Percentiles rank a stretch among this genome's conserved stretches.
These are phyloP conservation scores for Blastomyces gilchristii DNA, from an alignment of 2,329 filamentous ascomycete species.

Conservation along the genomic window DNA sequence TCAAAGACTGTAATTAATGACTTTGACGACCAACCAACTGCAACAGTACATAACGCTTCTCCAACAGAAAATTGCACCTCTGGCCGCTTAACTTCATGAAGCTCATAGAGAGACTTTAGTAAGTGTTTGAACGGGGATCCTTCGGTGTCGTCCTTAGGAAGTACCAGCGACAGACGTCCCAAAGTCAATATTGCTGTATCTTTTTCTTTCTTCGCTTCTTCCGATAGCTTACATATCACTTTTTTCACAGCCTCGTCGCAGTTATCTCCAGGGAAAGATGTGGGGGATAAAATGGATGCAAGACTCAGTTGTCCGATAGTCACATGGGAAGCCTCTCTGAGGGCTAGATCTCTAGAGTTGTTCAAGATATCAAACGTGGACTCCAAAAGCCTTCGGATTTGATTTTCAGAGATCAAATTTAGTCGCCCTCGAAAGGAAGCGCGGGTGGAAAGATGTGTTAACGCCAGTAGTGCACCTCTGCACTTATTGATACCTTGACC, in stretches of 20 bases:
- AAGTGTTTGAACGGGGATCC: conserved; percentile 40
- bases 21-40: conserved; percentile 73
- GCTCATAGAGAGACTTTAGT: conserved; percentile 56
- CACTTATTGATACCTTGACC: conserved; percentile 50
- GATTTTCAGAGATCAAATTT: conserved; percentile 25
- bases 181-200: conserved; percentile 73
- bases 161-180: conserved; percentile 59
- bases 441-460: conserved; percentile 50
- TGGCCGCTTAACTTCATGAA: conserved; percentile 75
- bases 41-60: conserved; percentile 69
- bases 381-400: conserved; percentile 35
- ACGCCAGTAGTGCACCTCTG: conserved; percentile 50
- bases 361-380: conserved; percentile 44
- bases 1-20: conserved; percentile 66
- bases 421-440: conserved; percentile 40
- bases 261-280: conserved; percentile 21
- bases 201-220: conserved; percentile 65
- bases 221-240: conserved; percentile 53
- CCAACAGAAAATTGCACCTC: conserved; percentile 88
- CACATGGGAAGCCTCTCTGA: conserved; percentile 48
- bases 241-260: conserved; percentile 27
- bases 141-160: conserved; percentile 25
- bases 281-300: conserved; percentile 41
- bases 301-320: conserved; percentile 54
- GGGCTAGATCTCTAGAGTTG: conserved; percentile 44